phyloP scores from a whole-genome alignment of 441 rosid species.

The Populus tomentosa region DNA sequence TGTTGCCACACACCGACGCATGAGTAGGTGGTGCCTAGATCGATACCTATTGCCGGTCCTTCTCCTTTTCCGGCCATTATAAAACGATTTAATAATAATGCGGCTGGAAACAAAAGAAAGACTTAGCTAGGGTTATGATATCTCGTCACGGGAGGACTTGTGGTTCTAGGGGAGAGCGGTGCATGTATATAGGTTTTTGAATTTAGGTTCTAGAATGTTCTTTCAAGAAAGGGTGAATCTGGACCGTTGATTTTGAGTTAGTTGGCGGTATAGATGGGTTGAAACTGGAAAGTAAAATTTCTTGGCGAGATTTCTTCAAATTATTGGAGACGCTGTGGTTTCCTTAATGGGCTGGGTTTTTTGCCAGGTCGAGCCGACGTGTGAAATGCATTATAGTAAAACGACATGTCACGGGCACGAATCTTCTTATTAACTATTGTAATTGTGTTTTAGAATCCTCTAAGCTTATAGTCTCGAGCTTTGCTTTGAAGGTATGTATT shows the following conservation, averaged over 20 bases:
- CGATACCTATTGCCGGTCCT: conserved; percentile 65
- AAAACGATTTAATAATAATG: background rate
- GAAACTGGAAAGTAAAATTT: background rate
- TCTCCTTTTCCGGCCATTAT: conserved; percentile 47
- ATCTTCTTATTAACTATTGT: background rate
- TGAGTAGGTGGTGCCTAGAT: conserved; percentile 57
- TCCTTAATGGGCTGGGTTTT: background rate
- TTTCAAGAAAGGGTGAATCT: background rate
- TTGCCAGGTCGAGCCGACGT: background rate
- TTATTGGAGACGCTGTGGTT: background rate
- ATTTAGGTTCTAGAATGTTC: background rate
- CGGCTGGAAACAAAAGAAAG: background rate
- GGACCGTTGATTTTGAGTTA: background rate
- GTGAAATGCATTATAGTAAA: background rate
- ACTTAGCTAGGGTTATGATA: background rate
- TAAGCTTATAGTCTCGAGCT: no score
- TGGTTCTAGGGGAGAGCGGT: background rate
- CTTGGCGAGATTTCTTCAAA: background rate
- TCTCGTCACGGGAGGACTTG: background rate
- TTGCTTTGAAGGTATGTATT: no score
- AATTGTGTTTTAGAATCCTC: background rate
- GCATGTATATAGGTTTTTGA: background rate
- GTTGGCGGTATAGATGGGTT: background rate
- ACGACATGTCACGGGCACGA: background rate
- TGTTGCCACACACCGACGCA: conserved; percentile 68